These are phyloP conservation scores for Curvularia sp. DNA, from an alignment of 2,329 filamentous ascomycete genomes.

Conservation along the genomic window DNA sequence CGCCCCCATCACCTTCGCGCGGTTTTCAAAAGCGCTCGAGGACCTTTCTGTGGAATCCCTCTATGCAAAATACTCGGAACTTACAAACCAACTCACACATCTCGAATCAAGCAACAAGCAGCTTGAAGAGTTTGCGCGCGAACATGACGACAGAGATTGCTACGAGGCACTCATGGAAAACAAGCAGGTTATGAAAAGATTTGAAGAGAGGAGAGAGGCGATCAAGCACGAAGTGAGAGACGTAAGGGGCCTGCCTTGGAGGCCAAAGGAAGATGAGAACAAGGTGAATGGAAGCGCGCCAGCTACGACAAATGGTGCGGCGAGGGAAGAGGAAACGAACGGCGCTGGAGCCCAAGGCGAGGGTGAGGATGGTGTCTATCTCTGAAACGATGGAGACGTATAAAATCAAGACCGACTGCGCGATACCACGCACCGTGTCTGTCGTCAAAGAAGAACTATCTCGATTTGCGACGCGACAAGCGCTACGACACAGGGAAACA, in stretches of 20 bases:
- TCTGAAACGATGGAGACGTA: neutral
- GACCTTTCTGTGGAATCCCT: constrained; percentile 71
- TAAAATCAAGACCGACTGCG: neutral
- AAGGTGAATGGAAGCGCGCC: neutral
- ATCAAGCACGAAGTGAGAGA: constrained; percentile 71
- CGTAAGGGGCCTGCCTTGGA: constrained; percentile 63
- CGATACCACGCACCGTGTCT: neutral
- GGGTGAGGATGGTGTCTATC: constrained; percentile 10
- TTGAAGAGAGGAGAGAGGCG: constrained; percentile 70
- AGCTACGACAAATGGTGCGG: neutral
- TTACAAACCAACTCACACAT: constrained; percentile 76
- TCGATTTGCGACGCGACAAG: neutral
- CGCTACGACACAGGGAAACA: neutral
- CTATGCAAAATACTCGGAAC: constrained; percentile 76
- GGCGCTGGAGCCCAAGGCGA: neutral
- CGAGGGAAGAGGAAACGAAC: neutral
- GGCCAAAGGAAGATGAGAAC: constrained; percentile 36
- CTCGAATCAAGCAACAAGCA: constrained; percentile 77
- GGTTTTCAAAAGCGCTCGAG: constrained; percentile 72
- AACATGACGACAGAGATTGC: constrained; percentile 71
- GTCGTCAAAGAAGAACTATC: neutral
- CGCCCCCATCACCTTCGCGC: constrained; percentile 65
- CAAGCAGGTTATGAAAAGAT: constrained; percentile 70
- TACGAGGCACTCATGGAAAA: constrained; percentile 77
- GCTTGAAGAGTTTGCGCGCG: constrained; percentile 66